Conservation (phyloP, 2,329 filamentous ascomycete genomes). For the Pseudogymnoascus sp. region DNA sequence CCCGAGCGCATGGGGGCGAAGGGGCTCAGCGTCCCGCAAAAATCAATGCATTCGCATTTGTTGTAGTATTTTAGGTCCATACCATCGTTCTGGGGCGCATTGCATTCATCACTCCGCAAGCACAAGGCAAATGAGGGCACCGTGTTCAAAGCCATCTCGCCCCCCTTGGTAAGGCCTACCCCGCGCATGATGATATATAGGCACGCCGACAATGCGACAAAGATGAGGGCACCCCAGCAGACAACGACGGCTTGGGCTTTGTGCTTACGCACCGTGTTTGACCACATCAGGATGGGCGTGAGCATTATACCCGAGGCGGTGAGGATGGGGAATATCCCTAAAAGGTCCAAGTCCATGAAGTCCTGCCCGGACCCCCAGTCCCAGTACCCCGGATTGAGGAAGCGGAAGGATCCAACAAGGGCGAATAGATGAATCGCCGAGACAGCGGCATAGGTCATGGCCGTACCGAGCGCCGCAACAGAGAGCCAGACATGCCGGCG, state of each 20-base stretch:
- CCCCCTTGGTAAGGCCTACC: neutral
- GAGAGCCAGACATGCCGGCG: conserved; percentile 13
- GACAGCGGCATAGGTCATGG: conserved; percentile 11
- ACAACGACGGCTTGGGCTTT: conserved; percentile 12
- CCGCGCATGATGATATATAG: conserved; percentile 12
- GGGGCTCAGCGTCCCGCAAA: conserved; percentile 12
- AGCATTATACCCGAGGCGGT: conserved; percentile 14
- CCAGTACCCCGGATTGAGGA: neutral
- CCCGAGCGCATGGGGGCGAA: conserved; percentile 7
- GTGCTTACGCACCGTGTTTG: conserved; percentile 12
- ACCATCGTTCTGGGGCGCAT: neutral
- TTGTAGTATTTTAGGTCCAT: neutral
- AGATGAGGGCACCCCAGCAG: conserved; percentile 12
- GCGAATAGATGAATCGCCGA: conserved; percentile 12
- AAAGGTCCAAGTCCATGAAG: conserved; percentile 3
- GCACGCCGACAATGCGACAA: neutral
- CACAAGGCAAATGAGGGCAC: neutral
- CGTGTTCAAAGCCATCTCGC: conserved; percentile 8
- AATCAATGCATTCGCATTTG: conserved; percentile 10
- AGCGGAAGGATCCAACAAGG: neutral
- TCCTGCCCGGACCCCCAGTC: neutral
- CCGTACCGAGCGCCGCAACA: conserved; percentile 13
- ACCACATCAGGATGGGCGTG: conserved; percentile 14
- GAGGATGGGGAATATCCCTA: conserved; percentile 13
- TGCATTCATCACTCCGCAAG: neutral